Evolutionary conservation across 371 early-diverging fungal genomes (phyloP), one percentile per base, ranked within the genome.

Genomic region (Syncephalis fuscata): DNA sequence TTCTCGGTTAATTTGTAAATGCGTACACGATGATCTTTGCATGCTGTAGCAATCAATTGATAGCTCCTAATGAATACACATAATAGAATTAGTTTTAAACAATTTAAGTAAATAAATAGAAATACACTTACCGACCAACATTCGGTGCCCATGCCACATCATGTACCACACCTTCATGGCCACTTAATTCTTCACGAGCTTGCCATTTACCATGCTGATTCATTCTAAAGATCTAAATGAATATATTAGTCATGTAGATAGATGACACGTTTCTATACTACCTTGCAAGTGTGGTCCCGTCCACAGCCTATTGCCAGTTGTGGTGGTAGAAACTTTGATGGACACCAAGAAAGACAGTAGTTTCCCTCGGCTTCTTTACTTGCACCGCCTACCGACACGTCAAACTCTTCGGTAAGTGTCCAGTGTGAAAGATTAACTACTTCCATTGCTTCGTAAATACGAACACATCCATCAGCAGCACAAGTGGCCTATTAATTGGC

Each of bases 21-120:
- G 44, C 92, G 77, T 4, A 94, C 86, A 48, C 70, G 66, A 42
- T 76, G 74, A 58, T 94, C 93, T 49, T 82, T 82, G 56, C 77
- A 84, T 1, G 84, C 89, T 0, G 93, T 92, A 8, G 95, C 95
- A 46, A 94, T 85, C 53, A 92, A 62, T 47, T 94, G 88, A 59
- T 88, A 92, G 0, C 74, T 67, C 67, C 80, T 69, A 51, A 46
- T 32, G 4, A 48, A 19, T 32, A 48, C 16, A 16, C n/a, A 15
- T 48, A 11, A 39, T 39, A n/a, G 5, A 57, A 41, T 24, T 3
- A 4, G 26, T 45, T 20, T 44, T 32, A 32, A 45, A 39, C 39
- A 7, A 39, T 5, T 19, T 32, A 2, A 24, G 3, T 11, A 2
- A 23, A 36, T 45, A 27, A n/a, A 38, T 11, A 11, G 11, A 2